Conservation (phyloP, 2,329 filamentous ascomycete species). For the Diaporthe caulivora region DNA sequence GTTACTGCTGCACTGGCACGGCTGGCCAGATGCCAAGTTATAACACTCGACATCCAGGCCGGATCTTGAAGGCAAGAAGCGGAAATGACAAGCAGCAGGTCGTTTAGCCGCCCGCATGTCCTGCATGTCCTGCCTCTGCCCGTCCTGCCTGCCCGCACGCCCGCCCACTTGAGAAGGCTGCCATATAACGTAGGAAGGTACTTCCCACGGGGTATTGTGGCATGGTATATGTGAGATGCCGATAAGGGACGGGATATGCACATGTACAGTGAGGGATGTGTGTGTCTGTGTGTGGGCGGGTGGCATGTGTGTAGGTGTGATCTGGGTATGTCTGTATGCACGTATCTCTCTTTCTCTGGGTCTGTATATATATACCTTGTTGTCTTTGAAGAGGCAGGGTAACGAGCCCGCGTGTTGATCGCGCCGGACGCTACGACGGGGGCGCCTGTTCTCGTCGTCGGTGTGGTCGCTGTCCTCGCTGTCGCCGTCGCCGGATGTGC, state of each 20-base stretch:
- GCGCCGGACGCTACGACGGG: slow-evolving; percentile 15
- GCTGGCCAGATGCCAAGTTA: not conserved
- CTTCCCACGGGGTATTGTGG: slow-evolving; percentile 11
- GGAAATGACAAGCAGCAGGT: not conserved
- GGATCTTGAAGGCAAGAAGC: not conserved
- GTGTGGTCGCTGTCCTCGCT: not conserved
- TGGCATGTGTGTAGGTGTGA: not conserved
- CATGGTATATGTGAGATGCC: slow-evolving; percentile 16
- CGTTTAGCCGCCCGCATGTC: not conserved
- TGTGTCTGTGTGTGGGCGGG: not conserved
- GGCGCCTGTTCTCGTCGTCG: slow-evolving; percentile 19
- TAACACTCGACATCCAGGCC: slow-evolving; percentile 14
- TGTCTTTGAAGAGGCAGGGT: slow-evolving; percentile 29
- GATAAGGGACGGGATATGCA: slow-evolving; percentile 21
- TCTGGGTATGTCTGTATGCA: not conserved
- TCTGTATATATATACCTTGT: slow-evolving; percentile 31
- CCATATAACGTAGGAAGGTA: not conserved
- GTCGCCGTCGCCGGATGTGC: slow-evolving; percentile 1
- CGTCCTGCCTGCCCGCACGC: not conserved
- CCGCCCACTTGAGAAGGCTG: slow-evolving; percentile 1
- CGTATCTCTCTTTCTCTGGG: not conserved
- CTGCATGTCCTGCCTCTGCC: not conserved
- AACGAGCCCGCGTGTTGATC: slow-evolving; percentile 7
- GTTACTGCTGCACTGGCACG: not conserved
- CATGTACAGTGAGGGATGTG: not conserved